Conservation (phyloP, 805 yeast species). For the Spathaspora passalidarum region DNA sequence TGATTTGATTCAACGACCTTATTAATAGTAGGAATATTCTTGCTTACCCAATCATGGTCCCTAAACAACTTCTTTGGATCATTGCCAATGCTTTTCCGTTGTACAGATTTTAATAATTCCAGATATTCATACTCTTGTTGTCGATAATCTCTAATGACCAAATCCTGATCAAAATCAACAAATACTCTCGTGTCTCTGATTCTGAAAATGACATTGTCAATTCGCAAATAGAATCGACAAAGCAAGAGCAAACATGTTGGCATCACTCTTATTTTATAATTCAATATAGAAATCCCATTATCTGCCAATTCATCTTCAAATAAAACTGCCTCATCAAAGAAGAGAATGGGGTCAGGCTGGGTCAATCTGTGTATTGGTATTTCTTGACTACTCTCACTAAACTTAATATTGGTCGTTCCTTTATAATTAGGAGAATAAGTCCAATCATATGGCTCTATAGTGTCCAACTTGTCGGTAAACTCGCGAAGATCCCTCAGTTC, state of each 20-base stretch:
- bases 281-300: conserved; percentile 81
- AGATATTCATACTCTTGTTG: conserved; percentile 46
- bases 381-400: conserved; percentile 18
- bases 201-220: conserved; percentile 84
- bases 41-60: conserved; percentile 70
- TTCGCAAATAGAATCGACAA: conserved; percentile 77
- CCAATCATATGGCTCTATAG: conserved; percentile 92
- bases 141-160: conserved; percentile 74
- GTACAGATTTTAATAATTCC: conserved; percentile 24
- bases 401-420: conserved; percentile 47
- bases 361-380: conserved; percentile 73
- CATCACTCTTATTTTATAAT: conserved; percentile 87
- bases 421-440: conserved; percentile 81
- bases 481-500: conserved; percentile 29
- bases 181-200: conserved; percentile 82
- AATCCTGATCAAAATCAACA: conserved; percentile 66
- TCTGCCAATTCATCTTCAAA: conserved; percentile 97
- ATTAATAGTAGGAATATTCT: conserved; percentile 49
- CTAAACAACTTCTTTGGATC: conserved; percentile 54
- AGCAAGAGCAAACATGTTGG: conserved; percentile 69
- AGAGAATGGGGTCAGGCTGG: conserved; percentile 79
- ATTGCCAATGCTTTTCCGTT: conserved; percentile 15
- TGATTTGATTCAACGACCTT: conserved; percentile 17
- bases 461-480: conserved; percentile 45
- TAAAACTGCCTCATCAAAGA: conserved; percentile 82